A percentile compares a stretch with the other conserved stretches of the same genome.
Evolutionary conservation across 176 grass and related monocot genomes (phyloP).

Genomic region (Rhynchospora pubera): DNA sequence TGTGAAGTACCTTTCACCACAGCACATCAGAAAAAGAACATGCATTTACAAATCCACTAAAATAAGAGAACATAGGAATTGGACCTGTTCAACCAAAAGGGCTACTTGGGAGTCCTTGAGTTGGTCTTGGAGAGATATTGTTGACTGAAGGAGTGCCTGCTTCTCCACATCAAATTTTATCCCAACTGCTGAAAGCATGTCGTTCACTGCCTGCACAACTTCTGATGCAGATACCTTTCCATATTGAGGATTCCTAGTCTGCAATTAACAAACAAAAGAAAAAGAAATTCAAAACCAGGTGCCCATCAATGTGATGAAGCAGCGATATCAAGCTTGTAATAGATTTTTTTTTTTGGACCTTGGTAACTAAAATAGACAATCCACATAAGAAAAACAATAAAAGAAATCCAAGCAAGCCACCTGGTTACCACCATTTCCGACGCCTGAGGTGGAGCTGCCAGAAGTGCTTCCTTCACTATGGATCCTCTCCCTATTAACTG

Average conservation of each 20-base stretch:
- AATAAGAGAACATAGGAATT: neutral
- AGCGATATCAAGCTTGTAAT: neutral
- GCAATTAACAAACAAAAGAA: neutral
- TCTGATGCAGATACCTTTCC: slow-evolving; percentile 51
- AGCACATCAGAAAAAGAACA: neutral
- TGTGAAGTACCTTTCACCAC: neutral
- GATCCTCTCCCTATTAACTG: slow-evolving; percentile 30
- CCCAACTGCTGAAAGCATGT: slow-evolving; percentile 85
- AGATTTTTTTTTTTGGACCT: neutral
- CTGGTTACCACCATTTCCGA: slow-evolving; percentile 35
- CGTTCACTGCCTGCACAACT: slow-evolving; percentile 83
- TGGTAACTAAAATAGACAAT: neutral
- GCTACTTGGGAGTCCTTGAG: slow-evolving; percentile 96
- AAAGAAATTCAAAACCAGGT: neutral
- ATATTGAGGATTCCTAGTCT: neutral
- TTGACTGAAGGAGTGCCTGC: slow-evolving; percentile 68
- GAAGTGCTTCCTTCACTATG: slow-evolving; percentile 23
- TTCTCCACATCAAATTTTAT: slow-evolving; percentile 86
- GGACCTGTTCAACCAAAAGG: slow-evolving; percentile 90
- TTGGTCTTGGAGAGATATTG: slow-evolving; percentile 77
- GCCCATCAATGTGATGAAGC: neutral
- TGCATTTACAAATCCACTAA: neutral
- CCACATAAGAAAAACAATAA: neutral
- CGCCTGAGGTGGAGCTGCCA: slow-evolving; percentile 30
- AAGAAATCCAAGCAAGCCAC: slow-evolving; percentile 53